These are phyloP conservation scores for Cyberlindnera meyerae DNA, from an alignment of 805 yeast genomes.

Conservation along the genomic window DNA sequence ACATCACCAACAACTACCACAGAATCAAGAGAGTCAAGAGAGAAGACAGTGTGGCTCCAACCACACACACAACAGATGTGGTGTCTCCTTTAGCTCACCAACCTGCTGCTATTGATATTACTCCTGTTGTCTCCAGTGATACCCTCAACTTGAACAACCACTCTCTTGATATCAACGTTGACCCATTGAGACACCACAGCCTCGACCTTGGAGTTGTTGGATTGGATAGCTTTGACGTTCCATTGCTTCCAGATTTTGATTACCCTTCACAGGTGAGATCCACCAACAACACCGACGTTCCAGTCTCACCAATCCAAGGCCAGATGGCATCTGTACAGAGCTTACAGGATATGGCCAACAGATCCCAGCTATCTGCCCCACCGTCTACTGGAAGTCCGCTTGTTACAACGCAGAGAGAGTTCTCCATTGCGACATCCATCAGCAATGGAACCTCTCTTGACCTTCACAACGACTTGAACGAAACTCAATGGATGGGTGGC, in stretches of 20 bases:
- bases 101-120: constrained; percentile 2
- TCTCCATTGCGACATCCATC: neutral
- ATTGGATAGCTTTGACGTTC: constrained; percentile 13
- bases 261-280: constrained; percentile 4
- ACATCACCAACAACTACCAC: constrained; percentile 17
- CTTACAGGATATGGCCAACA: neutral
- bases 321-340: neutral
- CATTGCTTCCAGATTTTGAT: constrained; percentile 14
- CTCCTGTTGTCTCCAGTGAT: constrained; percentile 7
- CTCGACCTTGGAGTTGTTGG: constrained; percentile 18
- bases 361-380: no score
- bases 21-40: constrained; percentile 9
- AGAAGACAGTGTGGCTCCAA: constrained; percentile 11
- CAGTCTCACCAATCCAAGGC: neutral
- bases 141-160: constrained; percentile 14
- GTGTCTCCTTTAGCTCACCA: neutral
- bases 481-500: constrained; percentile 17
- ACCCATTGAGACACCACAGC: constrained; percentile 25
- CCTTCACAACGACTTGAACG: constrained; percentile 8
- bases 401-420: neutral
- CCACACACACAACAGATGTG: neutral
- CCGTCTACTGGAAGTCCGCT: no score
- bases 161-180: constrained; percentile 21
- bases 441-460: constrained; percentile 4
- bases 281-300: neutral